Evolutionary conservation across 2,329 filamentous ascomycete genomes (phyloP).

Genomic region (Arachnomyces sp.): DNA sequence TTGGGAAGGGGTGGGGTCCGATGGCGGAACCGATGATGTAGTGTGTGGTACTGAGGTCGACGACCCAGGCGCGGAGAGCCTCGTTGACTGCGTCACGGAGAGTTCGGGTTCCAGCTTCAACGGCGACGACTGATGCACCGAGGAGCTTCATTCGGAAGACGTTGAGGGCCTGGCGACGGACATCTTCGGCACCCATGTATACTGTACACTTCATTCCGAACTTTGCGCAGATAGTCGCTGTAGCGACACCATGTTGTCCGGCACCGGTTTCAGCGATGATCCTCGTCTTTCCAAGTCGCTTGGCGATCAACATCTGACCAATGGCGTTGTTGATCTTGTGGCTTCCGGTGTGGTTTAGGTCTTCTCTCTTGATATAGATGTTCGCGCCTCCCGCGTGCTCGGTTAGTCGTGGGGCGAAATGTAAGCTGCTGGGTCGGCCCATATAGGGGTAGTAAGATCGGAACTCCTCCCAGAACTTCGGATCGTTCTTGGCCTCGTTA

Average conservation of each 20-base stretch:
- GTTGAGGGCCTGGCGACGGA: conserved; percentile 89
- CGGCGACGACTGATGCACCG: conserved; percentile 83
- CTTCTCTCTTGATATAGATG: conserved; percentile 96
- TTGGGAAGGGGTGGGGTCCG: conserved; percentile 94
- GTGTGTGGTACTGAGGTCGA: conserved; percentile 85
- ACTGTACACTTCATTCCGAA: conserved; percentile 97
- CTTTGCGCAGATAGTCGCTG: conserved; percentile 93
- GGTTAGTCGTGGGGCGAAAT: conserved; percentile 79
- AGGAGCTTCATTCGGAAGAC: conserved; percentile 98
- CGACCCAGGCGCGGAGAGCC: conserved; percentile 87
- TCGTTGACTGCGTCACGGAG: conserved; percentile 90
- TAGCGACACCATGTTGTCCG: conserved; percentile 95
- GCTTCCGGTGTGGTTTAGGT: conserved; percentile 93
- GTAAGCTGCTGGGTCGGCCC: conserved; percentile 84
- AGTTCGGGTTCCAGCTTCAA: conserved; percentile 80
- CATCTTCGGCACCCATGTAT: conserved; percentile 97
- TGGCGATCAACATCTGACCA: conserved; percentile 81
- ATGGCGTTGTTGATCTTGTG: conserved; percentile 99
- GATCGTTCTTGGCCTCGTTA: conserved; percentile 75
- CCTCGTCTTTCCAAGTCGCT: conserved; percentile 81
- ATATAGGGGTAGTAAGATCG: conserved; percentile 95
- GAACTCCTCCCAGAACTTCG: conserved; percentile 94
- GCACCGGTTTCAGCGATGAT: conserved; percentile 98
- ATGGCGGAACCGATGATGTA: conserved; percentile 98
- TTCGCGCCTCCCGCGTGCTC: conserved; percentile 84